Evolutionary conservation across 768 basidiomycete species (phyloP).

Genomic region (Chiua virens): DNA sequence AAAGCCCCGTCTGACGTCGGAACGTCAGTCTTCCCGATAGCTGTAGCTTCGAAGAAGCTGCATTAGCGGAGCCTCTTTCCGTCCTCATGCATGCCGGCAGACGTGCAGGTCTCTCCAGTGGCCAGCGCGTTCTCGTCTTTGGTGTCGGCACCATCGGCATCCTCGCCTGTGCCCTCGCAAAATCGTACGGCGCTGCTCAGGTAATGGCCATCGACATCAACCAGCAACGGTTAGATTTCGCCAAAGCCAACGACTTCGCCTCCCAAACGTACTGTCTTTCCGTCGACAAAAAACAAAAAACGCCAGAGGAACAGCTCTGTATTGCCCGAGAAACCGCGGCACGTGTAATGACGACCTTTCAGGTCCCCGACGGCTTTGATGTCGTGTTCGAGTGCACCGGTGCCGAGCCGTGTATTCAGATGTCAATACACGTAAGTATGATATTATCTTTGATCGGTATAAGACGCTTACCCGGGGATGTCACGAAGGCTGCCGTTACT

Average conservation of each 20-base stretch:
- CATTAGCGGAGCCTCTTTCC: conserved; percentile 92
- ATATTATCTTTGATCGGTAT: conserved; percentile 9
- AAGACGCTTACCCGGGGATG: conserved; percentile 12
- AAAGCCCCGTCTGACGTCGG: conserved; percentile 9
- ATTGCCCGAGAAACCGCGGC: conserved; percentile 59
- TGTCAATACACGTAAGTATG: conserved; percentile 79
- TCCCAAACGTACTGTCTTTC: conserved; percentile 69
- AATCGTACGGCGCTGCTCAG: conserved; percentile 64
- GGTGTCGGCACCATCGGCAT: conserved; percentile 95
- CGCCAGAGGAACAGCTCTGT: conserved; percentile 55
- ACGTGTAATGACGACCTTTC: conserved; percentile 54
- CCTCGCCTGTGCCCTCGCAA: conserved; percentile 80
- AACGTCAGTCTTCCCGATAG: conserved; percentile 65
- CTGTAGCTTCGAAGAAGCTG: conserved; percentile 76
- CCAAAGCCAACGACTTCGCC: conserved; percentile 72
- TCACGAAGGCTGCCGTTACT: conserved; percentile 65
- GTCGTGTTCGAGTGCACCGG: conserved; percentile 95
- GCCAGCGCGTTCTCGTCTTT: conserved; percentile 80
- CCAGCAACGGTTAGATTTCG: conserved; percentile 75
- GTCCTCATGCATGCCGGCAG: conserved; percentile 73
- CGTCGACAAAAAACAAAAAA: conserved; percentile 46
- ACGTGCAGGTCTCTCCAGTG: conserved; percentile 43
- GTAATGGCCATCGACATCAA: conserved; percentile 89
- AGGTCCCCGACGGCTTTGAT: conserved; percentile 78
- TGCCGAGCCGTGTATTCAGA: conserved; percentile 88